These are phyloP conservation scores for Guadua angustifolia DNA, from an alignment of 176 grass and related monocot genomes.

Conservation along the genomic window DNA sequence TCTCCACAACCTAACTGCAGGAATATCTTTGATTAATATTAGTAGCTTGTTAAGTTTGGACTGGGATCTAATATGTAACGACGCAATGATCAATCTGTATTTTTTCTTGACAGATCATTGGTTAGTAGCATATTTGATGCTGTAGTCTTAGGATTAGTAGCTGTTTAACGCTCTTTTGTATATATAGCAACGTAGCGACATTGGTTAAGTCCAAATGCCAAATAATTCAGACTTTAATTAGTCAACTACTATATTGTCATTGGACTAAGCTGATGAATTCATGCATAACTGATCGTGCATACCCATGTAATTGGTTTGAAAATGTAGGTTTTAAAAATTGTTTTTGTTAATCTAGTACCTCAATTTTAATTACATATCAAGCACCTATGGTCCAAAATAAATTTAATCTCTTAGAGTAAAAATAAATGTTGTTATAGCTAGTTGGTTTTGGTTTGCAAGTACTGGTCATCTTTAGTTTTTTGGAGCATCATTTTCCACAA, in stretches of 20 bases:
- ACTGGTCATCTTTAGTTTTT: not conserved
- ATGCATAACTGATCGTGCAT: conserved; percentile 13
- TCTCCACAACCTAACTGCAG: conserved; percentile 35
- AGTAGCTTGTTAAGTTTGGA: conserved; percentile 38
- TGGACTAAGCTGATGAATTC: conserved; percentile 1
- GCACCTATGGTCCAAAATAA: too few species aligned
- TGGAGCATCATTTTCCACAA: not conserved
- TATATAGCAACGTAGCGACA: too few species aligned
- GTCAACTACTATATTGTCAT: conserved; percentile 1
- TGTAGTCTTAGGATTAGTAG: conserved; percentile 22
- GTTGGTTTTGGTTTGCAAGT: not conserved
- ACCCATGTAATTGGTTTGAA: not conserved
- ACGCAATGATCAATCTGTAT: conserved; percentile 24
- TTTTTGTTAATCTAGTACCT: not conserved
- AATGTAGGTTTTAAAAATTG: not conserved
- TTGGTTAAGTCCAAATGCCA: too few species aligned
- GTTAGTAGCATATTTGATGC: conserved; percentile 4
- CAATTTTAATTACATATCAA: too few species aligned
- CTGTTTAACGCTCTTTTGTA: conserved; percentile 23
- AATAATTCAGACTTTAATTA: not conserved
- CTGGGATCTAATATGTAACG: conserved; percentile 29
- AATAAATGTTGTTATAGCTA: not conserved
- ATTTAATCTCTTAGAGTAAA: too few species aligned
- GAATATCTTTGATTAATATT: conserved; percentile 19
- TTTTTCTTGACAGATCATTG: not conserved